A percentile compares a stretch with the other conserved stretches of the same genome.
Evolutionary conservation across 1,284 basidiomycete genomes (phyloP).

Genomic region (Sporisorium iseilematis-ciliati): DNA sequence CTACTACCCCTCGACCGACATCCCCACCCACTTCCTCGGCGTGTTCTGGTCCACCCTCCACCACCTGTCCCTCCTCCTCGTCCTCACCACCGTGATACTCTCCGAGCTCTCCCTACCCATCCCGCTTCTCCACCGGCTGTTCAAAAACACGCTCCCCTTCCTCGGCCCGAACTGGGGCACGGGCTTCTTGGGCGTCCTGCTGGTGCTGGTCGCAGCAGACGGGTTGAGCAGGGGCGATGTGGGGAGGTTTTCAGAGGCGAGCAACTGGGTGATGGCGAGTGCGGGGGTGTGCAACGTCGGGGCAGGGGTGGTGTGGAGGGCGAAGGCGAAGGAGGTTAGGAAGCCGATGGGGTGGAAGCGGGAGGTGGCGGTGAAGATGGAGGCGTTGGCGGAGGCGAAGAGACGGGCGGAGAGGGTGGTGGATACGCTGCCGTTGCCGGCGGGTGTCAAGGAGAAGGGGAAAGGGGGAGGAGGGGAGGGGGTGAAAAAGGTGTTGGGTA

Average conservation of each 20-base stretch:
- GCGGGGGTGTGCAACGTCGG: slow-evolving; percentile 33
- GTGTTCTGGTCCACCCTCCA: slow-evolving; percentile 59
- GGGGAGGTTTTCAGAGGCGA: slow-evolving; percentile 24
- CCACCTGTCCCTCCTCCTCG: slow-evolving; percentile 27
- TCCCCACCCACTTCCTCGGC: slow-evolving; percentile 54
- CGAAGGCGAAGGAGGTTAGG: slow-evolving; percentile 36
- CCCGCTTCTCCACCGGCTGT: slow-evolving; percentile 35
- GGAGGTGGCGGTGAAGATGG: slow-evolving; percentile 36
- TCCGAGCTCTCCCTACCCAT: slow-evolving; percentile 49
- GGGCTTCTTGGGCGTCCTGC: slow-evolving; percentile 44
- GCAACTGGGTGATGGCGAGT: slow-evolving; percentile 35
- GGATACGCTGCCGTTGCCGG: slow-evolving; percentile 17
- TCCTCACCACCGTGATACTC: slow-evolving; percentile 40
- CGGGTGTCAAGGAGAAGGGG: background rate
- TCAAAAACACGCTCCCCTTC: slow-evolving; percentile 51
- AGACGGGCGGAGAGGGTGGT: slow-evolving; percentile 28
- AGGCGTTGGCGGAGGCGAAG: slow-evolving; percentile 40
- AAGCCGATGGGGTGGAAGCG: slow-evolving; percentile 34
- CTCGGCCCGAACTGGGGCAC: slow-evolving; percentile 54
- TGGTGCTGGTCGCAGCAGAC: slow-evolving; percentile 43
- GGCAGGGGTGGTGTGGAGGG: slow-evolving; percentile 33
- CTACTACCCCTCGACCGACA: slow-evolving; percentile 51
- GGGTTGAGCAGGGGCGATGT: slow-evolving; percentile 17
- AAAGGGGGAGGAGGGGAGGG: background rate
- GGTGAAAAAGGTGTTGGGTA: slow-evolving; percentile 1